phyloP scores from a whole-genome alignment of 345 rosid genomes.

The Populus euphratica region DNA sequence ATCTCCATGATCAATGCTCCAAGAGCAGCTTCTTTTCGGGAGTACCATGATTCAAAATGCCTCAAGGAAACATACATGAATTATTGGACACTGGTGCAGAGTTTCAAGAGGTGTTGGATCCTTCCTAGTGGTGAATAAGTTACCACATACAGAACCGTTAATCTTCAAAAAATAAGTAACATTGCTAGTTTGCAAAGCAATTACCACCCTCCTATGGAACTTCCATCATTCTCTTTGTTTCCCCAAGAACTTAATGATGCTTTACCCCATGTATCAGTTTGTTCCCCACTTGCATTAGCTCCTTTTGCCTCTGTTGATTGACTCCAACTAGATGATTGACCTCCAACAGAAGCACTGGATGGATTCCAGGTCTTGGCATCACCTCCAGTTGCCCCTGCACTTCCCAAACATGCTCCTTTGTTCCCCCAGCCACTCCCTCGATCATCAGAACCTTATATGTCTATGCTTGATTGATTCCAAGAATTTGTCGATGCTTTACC shows the following conservation, averaged over 20 bases:
- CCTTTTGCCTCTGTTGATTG: conserved; percentile 17
- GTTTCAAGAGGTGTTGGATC: not conserved
- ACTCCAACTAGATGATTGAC: conserved; percentile 21
- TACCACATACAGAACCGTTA: conserved; percentile 8
- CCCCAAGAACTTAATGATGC: conserved; percentile 32
- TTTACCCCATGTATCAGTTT: conserved; percentile 25
- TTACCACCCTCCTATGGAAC: conserved; percentile 39
- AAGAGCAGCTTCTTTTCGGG: not conserved
- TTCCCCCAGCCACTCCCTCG: conserved; percentile 20
- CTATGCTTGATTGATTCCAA: conserved; percentile 2
- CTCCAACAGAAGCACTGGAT: conserved; percentile 17
- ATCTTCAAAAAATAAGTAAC: not conserved
- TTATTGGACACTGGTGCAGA: not conserved
- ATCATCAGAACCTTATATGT: not conserved
- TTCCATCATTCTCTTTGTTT: conserved; percentile 25
- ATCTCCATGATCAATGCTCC: not conserved
- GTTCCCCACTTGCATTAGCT: conserved; percentile 5
- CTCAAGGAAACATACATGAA: not conserved
- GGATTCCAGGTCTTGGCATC: conserved; percentile 19
- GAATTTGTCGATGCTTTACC: conserved; percentile 26
- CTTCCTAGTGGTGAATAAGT: not conserved
- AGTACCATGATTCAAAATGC: not conserved
- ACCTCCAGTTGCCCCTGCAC: conserved; percentile 8
- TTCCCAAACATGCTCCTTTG: conserved; percentile 9
- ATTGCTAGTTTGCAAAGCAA: not conserved